Evolutionary conservation across 352 stramenopile species (phyloP), one percentile per base, ranked within the genome.

Genomic region (Pythium plurisporium): DNA sequence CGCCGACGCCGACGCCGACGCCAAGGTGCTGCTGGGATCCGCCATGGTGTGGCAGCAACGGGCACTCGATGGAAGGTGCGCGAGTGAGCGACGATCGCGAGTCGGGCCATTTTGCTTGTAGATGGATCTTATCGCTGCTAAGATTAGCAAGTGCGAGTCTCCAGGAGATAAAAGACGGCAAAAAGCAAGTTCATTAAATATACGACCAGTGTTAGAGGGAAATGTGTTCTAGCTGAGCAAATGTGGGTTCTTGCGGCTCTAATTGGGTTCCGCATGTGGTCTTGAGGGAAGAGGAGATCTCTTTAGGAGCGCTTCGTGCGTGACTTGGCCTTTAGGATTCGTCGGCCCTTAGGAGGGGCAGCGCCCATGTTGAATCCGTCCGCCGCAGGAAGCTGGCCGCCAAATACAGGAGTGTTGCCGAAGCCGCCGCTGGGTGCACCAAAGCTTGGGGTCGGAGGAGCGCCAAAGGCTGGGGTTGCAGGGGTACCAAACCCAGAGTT

Each of bases 281-380:
- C 42, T 61, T 52, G 31, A n/a, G 19, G 20, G 4, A 20, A 23
- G 23, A 43, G 22, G 15, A 12, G 10, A 27, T 46, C 26, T 42
- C 22, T 60, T 33, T 69, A 68, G 48, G 55, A 30, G 20, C 68
- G 59, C 55, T 74, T 77, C 10, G 57, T 25, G 19, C 69, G 69
- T 33, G 65, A 42, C 63, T 77, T 74, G 30, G 75, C 73, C 53
- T 83, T 85, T 45, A 91, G 55, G 52, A 91, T 89, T 34, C 81
- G 81, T 40, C 81, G 76, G 20, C 67, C 67, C 59, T 84, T 85
- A 10, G 63, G 62, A 31, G 69, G 79, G 42, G 81, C 74, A 8
- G 71, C 70, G 7, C 85, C 85, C 62, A 92, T 79, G 55, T 60
- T 85, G 42, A 94, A 94, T 25, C 73, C 70, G 23, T 76, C 79